Evolutionary conservation across 176 grass and related monocot genomes (phyloP).

Genomic region (Tillandsia leiboldiana): DNA sequence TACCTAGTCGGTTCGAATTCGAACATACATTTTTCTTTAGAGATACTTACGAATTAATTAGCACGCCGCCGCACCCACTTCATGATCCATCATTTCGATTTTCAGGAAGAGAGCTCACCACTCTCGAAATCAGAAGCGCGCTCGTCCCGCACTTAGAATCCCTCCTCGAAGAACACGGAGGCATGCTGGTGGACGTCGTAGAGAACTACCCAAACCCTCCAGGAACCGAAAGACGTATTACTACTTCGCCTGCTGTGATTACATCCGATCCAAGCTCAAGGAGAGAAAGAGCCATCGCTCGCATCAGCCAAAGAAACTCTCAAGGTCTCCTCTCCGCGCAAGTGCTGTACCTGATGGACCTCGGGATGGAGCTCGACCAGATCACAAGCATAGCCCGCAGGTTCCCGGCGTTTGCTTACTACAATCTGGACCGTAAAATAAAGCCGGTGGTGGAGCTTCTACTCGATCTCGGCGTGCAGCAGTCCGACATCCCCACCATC

Average conservation of each 20-base stretch:
- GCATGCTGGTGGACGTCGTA: constrained; percentile 51
- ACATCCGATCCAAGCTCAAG: constrained; percentile 42
- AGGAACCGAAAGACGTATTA: constrained; percentile 26
- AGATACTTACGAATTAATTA: not conserved
- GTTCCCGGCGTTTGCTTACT: constrained; percentile 71
- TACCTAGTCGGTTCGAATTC: constrained; percentile 61
- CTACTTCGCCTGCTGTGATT: constrained; percentile 21
- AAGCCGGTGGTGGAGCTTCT: constrained; percentile 59
- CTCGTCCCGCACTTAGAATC: constrained; percentile 25
- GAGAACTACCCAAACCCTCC: constrained; percentile 73
- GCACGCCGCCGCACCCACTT: not conserved
- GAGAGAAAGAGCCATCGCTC: constrained; percentile 63
- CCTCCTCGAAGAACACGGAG: constrained; percentile 57
- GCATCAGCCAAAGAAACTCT: constrained; percentile 38
- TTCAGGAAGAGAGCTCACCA: constrained; percentile 86
- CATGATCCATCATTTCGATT: constrained; percentile 16
- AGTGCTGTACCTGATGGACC: constrained; percentile 55
- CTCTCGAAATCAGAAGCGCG: constrained; percentile 58
- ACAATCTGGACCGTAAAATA: constrained; percentile 73
- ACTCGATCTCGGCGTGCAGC: constrained; percentile 51
- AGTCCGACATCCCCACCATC: constrained; percentile 68
- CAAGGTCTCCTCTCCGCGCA: constrained; percentile 45
- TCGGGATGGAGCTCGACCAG: constrained; percentile 54
- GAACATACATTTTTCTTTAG: not conserved
- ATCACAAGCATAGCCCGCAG: constrained; percentile 46